Conservation (phyloP, 1,284 basidiomycete species). For the Veloporphyrellus conicus region DNA sequence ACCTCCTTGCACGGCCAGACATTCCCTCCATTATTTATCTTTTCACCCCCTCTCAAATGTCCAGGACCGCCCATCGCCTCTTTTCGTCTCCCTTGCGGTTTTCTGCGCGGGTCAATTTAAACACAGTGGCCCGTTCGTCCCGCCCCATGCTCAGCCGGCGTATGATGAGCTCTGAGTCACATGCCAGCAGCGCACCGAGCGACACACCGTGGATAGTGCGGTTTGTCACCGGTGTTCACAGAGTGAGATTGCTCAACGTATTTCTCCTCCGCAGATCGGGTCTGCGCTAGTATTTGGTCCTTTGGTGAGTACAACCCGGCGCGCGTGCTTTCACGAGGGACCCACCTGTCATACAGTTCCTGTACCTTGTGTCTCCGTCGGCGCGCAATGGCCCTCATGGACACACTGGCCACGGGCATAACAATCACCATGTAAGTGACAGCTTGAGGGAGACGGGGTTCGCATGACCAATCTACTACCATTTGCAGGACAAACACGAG, state of each 20-base stretch:
- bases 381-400: slow-evolving; percentile 23
- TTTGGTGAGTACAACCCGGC: slow-evolving; percentile 18
- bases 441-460: not conserved
- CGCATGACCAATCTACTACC: slow-evolving; percentile 14
- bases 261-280: slow-evolving; percentile 22
- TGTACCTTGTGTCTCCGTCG: slow-evolving; percentile 33
- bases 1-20: slow-evolving; percentile 9
- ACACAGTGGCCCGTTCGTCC: slow-evolving; percentile 9
- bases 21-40: slow-evolving; percentile 10
- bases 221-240: not conserved
- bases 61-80: slow-evolving; percentile 18
- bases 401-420: slow-evolving; percentile 21
- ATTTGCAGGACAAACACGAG: slow-evolving; percentile 13
- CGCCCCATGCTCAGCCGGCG: slow-evolving; percentile 19
- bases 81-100: slow-evolving; percentile 17
- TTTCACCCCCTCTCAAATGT: slow-evolving; percentile 15
- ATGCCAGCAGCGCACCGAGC: slow-evolving; percentile 14
- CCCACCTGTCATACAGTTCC: slow-evolving; percentile 17
- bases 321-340: not conserved
- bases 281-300: slow-evolving; percentile 34
- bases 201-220: slow-evolving; percentile 33
- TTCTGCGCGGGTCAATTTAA: slow-evolving; percentile 7
- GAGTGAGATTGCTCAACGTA: not conserved
- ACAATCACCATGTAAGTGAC: slow-evolving; percentile 24
- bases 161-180: slow-evolving; percentile 26